These are phyloP conservation scores for Hibiscus mutabilis DNA, from an alignment of 345 rosid species.

Conservation along the genomic window DNA sequence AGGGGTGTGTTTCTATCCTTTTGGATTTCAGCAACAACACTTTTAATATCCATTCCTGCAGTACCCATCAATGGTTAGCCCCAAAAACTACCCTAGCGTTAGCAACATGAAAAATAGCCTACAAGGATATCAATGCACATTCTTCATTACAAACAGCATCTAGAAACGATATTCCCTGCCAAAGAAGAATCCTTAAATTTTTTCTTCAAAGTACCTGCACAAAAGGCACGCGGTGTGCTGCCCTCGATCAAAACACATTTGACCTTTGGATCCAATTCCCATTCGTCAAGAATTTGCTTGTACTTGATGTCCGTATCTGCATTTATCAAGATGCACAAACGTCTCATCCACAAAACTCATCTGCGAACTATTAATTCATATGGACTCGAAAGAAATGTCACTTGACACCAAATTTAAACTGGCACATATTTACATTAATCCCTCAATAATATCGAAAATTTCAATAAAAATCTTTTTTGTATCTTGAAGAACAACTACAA, in stretches of 20 bases:
- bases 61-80: conserved; percentile 30
- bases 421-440: background rate
- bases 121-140: background rate
- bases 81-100: conserved; percentile 29
- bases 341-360: background rate
- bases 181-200: background rate
- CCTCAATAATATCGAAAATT: background rate
- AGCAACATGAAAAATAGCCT: conserved; percentile 8
- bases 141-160: background rate
- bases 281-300: background rate
- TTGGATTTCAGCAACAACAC: conserved; percentile 70
- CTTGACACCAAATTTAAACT: background rate
- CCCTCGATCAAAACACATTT: background rate
- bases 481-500: background rate
- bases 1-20: conserved; percentile 67
- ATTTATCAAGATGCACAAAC: background rate
- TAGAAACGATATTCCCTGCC: background rate
- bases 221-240: background rate
- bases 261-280: background rate
- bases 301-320: background rate
- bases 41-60: conserved; percentile 93
- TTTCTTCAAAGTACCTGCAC: conserved; percentile 18
- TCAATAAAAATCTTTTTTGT: background rate
- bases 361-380: background rate
- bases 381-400: background rate